phyloP scores from a whole-genome alignment of 768 basidiomycete genomes.

The Terana coerulea region DNA sequence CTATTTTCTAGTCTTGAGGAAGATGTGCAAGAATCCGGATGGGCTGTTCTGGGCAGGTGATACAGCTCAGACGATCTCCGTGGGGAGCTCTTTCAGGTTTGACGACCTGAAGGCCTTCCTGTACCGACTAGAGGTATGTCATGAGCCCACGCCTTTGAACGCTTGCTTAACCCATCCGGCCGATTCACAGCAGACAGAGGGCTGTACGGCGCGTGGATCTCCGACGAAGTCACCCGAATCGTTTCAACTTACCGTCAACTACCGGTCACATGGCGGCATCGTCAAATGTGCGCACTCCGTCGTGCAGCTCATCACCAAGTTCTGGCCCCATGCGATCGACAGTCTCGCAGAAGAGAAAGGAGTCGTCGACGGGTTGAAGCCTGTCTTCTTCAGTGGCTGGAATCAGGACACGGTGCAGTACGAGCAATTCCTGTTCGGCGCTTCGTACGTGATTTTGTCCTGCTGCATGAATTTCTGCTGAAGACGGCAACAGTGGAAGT shows the following conservation, averaged over 20 bases:
- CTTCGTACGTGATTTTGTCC: conserved; percentile 19
- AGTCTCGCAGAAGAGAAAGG: conserved; percentile 26
- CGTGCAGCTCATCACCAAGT: conserved; percentile 26
- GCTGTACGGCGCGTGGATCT: not conserved
- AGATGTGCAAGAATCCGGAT: conserved; percentile 56
- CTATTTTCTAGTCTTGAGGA: conserved; percentile 55
- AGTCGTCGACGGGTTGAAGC: conserved; percentile 26
- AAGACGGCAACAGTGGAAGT: conserved; percentile 14
- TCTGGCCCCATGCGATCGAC: conserved; percentile 34
- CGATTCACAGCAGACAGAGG: too few relatives aligned
- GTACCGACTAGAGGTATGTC: conserved; percentile 51
- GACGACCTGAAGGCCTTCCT: conserved; percentile 66
- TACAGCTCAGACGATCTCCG: conserved; percentile 72
- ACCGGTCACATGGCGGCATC: conserved; percentile 35
- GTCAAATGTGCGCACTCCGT: conserved; percentile 31
- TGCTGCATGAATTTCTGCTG: not conserved
- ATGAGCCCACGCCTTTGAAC: too few relatives aligned
- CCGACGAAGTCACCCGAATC: conserved; percentile 14
- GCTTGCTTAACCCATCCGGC: not conserved
- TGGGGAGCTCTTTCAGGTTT: conserved; percentile 68
- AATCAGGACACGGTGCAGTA: conserved; percentile 25
- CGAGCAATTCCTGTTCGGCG: conserved; percentile 32
- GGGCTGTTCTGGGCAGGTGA: conserved; percentile 79
- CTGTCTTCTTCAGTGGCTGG: conserved; percentile 31
- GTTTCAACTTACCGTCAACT: conserved; percentile 32